Conservation (phyloP, 208 protist genomes). For the Zelonia costaricensis region DNA sequence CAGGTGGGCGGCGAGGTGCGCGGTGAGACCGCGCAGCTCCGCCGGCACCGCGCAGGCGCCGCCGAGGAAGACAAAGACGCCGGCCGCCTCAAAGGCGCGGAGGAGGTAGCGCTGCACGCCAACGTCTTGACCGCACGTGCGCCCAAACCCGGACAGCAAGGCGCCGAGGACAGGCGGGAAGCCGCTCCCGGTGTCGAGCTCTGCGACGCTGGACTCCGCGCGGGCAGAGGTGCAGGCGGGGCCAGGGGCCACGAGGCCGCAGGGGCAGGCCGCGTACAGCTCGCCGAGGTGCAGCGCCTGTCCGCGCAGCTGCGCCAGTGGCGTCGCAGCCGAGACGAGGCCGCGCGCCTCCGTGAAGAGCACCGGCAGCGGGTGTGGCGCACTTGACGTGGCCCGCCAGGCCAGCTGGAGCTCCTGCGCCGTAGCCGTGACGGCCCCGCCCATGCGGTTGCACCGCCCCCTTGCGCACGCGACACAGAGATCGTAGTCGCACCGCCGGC, state of each 20-base stretch:
- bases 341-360: conserved; percentile 45
- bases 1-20: conserved; percentile 31
- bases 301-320: conserved; percentile 1
- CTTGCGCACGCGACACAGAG: conserved; percentile 64
- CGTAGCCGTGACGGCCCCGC: conserved; percentile 55
- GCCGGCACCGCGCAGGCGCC: conserved; percentile 52
- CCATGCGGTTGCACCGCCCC: conserved; percentile 33
- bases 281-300: conserved; percentile 21
- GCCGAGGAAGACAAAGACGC: conserved; percentile 45
- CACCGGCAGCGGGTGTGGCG: not conserved
- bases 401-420: conserved; percentile 46
- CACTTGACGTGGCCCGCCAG: conserved; percentile 20
- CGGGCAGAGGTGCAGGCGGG: too few relatives aligned
- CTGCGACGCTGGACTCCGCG: too few relatives aligned
- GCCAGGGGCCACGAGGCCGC: conserved; percentile 27
- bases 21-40: conserved; percentile 31
- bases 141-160: conserved; percentile 34
- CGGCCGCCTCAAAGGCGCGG: conserved; percentile 36
- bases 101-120: conserved; percentile 52
- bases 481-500: conserved; percentile 83
- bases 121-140: conserved; percentile 20
- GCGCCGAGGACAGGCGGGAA: conserved; percentile 23
- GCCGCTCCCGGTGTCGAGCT: too few relatives aligned
- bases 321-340: conserved; percentile 22
- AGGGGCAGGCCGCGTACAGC: conserved; percentile 25